Percentiles rank a stretch among this genome's conserved stretches.
These are phyloP conservation scores for Monosporascus sp. DNA, from an alignment of 2,329 filamentous ascomycete genomes.

Conservation along the genomic window DNA sequence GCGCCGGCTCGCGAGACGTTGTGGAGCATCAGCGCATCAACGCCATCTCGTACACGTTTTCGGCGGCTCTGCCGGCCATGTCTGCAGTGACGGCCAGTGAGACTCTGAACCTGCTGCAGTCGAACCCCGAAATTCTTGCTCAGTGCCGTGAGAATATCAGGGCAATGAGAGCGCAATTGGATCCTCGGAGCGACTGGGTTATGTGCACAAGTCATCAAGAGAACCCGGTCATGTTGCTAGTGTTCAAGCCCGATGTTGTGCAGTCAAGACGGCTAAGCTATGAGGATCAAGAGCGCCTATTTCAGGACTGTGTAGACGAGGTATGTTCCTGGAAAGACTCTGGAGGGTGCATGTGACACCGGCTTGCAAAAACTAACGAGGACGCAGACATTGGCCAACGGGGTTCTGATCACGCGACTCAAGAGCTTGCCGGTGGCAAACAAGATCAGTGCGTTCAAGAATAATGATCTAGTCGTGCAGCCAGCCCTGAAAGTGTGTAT, in stretches of 20 bases:
- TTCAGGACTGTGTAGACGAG: conserved; percentile 96
- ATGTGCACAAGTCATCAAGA: conserved; percentile 72
- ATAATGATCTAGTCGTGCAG: conserved; percentile 62
- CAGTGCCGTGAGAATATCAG: conserved; percentile 82
- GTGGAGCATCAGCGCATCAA: conserved; percentile 95
- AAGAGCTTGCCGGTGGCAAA: conserved; percentile 68
- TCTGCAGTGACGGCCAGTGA: conserved; percentile 94
- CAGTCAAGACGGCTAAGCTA: conserved; percentile 60
- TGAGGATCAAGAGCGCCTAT: conserved; percentile 75
- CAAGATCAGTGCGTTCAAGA: conserved; percentile 58
- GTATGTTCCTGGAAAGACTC: conserved; percentile 43
- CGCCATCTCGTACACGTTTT: conserved; percentile 89
- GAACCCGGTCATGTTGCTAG: conserved; percentile 81
- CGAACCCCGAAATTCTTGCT: conserved; percentile 73
- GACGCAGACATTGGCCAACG: conserved; percentile 70
- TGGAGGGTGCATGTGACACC: not conserved
- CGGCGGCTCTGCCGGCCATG: conserved; percentile 88
- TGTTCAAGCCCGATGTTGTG: conserved; percentile 78
- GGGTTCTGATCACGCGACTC: conserved; percentile 80
- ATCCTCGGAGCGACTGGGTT: conserved; percentile 92
- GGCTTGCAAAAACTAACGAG: conserved; percentile 2
- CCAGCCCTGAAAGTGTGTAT: conserved; percentile 89
- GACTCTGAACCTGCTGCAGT: conserved; percentile 78
- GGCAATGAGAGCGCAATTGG: conserved; percentile 78
- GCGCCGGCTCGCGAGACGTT: conserved; percentile 83